These are phyloP conservation scores for Lyophyllum decastes DNA, from an alignment of 768 basidiomycete species.

Conservation along the genomic window DNA sequence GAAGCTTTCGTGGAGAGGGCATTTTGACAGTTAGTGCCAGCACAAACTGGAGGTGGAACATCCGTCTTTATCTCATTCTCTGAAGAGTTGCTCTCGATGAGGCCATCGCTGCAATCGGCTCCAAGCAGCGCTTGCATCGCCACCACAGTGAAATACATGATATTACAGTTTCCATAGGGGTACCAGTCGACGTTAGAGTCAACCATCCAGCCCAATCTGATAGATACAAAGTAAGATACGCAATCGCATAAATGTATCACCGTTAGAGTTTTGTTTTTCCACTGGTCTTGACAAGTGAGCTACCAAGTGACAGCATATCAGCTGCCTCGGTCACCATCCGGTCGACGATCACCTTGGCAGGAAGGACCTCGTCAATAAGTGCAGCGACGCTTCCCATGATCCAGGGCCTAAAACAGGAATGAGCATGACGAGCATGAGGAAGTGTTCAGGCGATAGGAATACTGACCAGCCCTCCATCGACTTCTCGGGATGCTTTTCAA, in stretches of 20 bases:
- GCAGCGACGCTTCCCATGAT: slow-evolving; percentile 84
- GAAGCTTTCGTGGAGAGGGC: too few species aligned
- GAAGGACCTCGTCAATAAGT: slow-evolving; percentile 72
- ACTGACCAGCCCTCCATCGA: slow-evolving; percentile 52
- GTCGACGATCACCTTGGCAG: slow-evolving; percentile 83
- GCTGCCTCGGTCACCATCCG: slow-evolving; percentile 61
- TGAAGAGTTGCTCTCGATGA: too few species aligned
- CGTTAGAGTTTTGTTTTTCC: slow-evolving; percentile 52
- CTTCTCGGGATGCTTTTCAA: slow-evolving; percentile 82
- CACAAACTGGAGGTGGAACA: too few species aligned
- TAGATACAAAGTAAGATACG: too few species aligned
- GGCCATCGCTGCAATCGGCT: too few species aligned
- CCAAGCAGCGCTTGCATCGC: too few species aligned
- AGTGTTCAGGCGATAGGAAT: neutral
- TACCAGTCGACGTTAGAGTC: too few species aligned
- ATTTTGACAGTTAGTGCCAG: too few species aligned
- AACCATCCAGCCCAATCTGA: too few species aligned
- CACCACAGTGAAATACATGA: too few species aligned
- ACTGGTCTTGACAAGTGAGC: slow-evolving; percentile 34
- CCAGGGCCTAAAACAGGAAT: slow-evolving; percentile 45
- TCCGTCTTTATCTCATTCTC: too few species aligned
- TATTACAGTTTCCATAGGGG: too few species aligned
- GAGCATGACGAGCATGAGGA: neutral
- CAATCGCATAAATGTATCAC: slow-evolving; percentile 4
- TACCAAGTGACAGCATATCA: slow-evolving; percentile 34